These are phyloP conservation scores for Neurospora tetrasperma DNA, from an alignment of 495 filamentous ascomycete species.

Conservation along the genomic window DNA sequence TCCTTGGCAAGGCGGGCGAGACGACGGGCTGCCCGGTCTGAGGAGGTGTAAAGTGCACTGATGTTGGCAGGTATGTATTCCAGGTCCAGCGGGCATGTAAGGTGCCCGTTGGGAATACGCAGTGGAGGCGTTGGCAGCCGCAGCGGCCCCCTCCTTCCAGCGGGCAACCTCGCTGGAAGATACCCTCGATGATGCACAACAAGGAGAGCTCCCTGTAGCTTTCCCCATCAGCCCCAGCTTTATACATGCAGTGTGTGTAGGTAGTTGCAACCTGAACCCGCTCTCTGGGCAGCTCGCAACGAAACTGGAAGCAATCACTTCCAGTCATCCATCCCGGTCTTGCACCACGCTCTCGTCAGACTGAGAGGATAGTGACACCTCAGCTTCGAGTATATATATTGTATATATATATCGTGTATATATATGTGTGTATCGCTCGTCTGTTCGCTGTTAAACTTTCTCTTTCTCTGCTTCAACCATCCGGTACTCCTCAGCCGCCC, in stretches of 20 bases:
- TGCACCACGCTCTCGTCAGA: neutral
- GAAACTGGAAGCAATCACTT: neutral
- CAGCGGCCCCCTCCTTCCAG: neutral
- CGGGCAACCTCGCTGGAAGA: neutral
- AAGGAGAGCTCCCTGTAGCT: neutral
- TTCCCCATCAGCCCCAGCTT: neutral
- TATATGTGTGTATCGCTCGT: neutral
- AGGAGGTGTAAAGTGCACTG: neutral
- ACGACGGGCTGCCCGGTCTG: neutral
- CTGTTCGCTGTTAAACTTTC: neutral
- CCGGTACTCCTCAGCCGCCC: neutral
- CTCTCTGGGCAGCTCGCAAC: neutral
- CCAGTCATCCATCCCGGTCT: neutral
- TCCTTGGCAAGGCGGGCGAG: neutral
- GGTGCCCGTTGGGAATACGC: neutral
- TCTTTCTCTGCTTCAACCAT: neutral
- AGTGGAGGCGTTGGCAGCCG: neutral
- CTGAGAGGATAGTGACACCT: neutral
- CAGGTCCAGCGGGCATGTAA: neutral
- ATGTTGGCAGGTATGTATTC: neutral
- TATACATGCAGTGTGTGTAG: neutral
- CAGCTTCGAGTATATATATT: neutral
- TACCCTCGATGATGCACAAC: neutral
- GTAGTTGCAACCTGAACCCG: neutral
- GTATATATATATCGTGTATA: too few relatives aligned